Conservation (phyloP, 805 yeast species). For the Kuraishia capsulata region DNA sequence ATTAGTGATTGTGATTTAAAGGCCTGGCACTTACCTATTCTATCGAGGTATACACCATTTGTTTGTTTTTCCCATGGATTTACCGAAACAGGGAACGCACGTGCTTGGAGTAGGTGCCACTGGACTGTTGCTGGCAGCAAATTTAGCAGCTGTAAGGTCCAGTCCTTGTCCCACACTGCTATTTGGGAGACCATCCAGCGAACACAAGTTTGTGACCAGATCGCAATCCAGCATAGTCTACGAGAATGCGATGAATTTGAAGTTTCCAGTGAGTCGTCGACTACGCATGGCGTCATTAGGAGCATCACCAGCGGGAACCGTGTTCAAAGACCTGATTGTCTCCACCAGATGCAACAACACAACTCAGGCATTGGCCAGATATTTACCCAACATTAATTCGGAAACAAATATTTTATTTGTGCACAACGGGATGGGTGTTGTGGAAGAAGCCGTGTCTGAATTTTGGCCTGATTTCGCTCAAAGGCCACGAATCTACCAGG, state of each 20-base stretch:
- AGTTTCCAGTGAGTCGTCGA: background rate
- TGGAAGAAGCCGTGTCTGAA: constrained; percentile 36
- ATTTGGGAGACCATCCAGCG: background rate
- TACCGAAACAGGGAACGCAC: no score
- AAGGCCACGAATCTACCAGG: constrained; percentile 60
- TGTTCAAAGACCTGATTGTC: constrained; percentile 35
- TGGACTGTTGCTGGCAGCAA: background rate
- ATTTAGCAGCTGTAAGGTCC: background rate
- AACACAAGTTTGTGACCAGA: background rate
- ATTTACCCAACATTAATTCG: constrained; percentile 35
- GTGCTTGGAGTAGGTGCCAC: background rate
- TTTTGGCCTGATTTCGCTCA: constrained; percentile 40
- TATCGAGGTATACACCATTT: no score
- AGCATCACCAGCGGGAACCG: background rate
- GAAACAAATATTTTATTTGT: constrained; percentile 53
- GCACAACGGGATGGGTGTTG: constrained; percentile 83
- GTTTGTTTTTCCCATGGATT: no score
- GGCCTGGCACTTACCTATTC: no score
- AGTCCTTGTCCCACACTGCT: background rate
- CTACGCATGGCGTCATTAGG: constrained; percentile 10
- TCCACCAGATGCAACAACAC: constrained; percentile 81
- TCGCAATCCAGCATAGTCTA: constrained; percentile 2
- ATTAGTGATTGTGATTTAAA: no score
- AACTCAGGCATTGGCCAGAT: constrained; percentile 46
- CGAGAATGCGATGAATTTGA: constrained; percentile 5